Evolutionary conservation across 2,329 filamentous ascomycete genomes (phyloP), one percentile per base, ranked within the genome.

Genomic region (Colletotrichum cuscutae): DNA sequence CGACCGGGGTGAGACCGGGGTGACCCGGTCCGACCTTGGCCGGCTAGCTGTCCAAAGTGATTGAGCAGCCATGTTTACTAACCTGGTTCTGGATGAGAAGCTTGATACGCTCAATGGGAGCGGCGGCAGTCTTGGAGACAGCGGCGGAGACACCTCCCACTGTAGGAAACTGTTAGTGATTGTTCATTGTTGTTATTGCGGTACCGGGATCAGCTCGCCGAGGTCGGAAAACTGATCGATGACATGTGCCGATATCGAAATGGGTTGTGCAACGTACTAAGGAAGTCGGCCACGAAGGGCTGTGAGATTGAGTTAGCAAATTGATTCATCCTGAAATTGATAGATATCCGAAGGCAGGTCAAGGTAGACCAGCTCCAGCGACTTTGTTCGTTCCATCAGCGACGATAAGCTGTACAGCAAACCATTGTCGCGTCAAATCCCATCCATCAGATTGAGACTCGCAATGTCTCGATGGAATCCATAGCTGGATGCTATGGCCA

Each of bases 21-120:
- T 5, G 19, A 65, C 71, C 71, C 66, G 60, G 49, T 19, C n/a
- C 35, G 46, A 32, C 53, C 56, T 49, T 62, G 56, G 66, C 60
- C 22, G 26, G 35, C 66, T 35, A 65, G 22, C 56, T 71, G 66
- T 65, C 66, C 56, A 60, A 6, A 61, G 13, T 19, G 46, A 32
- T 24, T 7, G 9, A 26, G 24, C 13, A 26, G 30, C n/a, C 26
- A 19, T 42, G 2, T 30, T 56, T 12, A 90, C 95, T 79, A 92
- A 98, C 95, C 94, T 99, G 97, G 91, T 99, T 99, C 92, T 99
- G 97, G 90, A 99, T 97, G 84, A 99, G 94, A 85, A 99, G 97
- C 95, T 99, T 99, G 89, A 99, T 93, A 95, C 97, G 97, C 95
- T 99, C 97, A 82, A 99, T 99, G 89, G 97, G 97, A 89, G 97